Base-by-base conservation (phyloP, 345 rosid genomes). In the Lumnitzera racemosa region DNA sequence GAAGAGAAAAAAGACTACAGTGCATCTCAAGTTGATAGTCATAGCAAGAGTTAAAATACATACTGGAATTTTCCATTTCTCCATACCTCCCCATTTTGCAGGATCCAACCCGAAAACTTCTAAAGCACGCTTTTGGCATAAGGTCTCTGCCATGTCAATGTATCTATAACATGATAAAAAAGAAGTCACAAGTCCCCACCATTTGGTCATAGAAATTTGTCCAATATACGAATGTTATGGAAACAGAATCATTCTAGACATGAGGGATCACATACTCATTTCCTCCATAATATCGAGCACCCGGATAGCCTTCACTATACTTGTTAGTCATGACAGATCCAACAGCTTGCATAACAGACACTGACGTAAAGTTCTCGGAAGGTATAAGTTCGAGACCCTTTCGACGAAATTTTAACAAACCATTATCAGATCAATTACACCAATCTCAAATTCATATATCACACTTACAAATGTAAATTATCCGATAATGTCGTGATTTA, bases 301-400 rank as follows among this genome's bases (percentile, higher is more conserved):
- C 98, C 4, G 96, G 98, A 65, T 89, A 92, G 3, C 98, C 98
- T 79, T 92, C 98, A 62, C 96, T 89, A 67, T 92, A 92, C 65
- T 92, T 89, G 76, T 92, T 92, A 55, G 96, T 92, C 96, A 89
- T 89, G 56, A 89, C 94, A 16, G 98, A 89, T 12, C 98, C 98
- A 64, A 92, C 96, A 15, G 96, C 96, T 89, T 87, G 83, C 96
- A 92, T 89, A 62, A 92, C 98, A 0, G 98, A 89, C 24, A 83
- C 65, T 5, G 98, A 92, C 1, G 98, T 89, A 73, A 92, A 92
- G 62, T 92, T 92, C 84, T 92, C 98, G 0, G 96, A 92, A 3
- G 98, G 96, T 63, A 92, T 89, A 52, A 89, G 94, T 64, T 92
- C 98, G 41, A 92, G 74, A 61, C 96, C 98, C 98, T 92, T 57